Percentiles rank a stretch among this genome's conserved stretches.
Evolutionary conservation across 306 rosid species (phyloP).

Genomic region (Nissolia schottii): DNA sequence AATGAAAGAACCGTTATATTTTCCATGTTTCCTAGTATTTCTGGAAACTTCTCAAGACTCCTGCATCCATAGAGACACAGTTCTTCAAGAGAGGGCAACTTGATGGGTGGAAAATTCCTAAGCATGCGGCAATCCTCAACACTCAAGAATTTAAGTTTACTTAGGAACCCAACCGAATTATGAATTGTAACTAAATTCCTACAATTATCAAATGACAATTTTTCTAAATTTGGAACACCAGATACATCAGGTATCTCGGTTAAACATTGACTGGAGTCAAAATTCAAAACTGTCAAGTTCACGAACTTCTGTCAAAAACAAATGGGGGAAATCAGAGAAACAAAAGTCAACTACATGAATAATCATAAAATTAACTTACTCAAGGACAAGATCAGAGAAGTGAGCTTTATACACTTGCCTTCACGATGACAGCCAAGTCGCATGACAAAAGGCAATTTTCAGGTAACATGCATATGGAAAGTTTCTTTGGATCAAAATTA

Average conservation of each 20-base stretch:
- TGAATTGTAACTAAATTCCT: not conserved
- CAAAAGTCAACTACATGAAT: not conserved
- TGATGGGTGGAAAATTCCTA: not conserved
- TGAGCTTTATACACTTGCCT: not conserved
- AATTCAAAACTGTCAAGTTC: not conserved
- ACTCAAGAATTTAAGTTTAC: not conserved
- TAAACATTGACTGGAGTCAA: not conserved
- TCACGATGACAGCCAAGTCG: not conserved
- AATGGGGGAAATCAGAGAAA: not conserved
- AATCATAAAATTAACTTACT: not conserved
- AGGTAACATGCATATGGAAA: not conserved
- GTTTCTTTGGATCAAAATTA: not conserved
- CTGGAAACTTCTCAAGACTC: constrained; percentile 4
- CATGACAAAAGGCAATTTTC: not conserved
- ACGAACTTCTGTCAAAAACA: not conserved
- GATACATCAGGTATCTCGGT: constrained; percentile 11
- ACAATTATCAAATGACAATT: not conserved
- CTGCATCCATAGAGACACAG: not conserved
- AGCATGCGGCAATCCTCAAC: not conserved
- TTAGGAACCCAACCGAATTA: not conserved
- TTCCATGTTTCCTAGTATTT: constrained; percentile 13
- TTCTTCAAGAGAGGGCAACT: not conserved
- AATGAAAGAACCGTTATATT: not conserved
- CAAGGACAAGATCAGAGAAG: not conserved
- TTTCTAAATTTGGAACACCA: not conserved